These are phyloP conservation scores for Emydomyces testavorans DNA, from an alignment of 2,329 filamentous ascomycete genomes.

Conservation along the genomic window DNA sequence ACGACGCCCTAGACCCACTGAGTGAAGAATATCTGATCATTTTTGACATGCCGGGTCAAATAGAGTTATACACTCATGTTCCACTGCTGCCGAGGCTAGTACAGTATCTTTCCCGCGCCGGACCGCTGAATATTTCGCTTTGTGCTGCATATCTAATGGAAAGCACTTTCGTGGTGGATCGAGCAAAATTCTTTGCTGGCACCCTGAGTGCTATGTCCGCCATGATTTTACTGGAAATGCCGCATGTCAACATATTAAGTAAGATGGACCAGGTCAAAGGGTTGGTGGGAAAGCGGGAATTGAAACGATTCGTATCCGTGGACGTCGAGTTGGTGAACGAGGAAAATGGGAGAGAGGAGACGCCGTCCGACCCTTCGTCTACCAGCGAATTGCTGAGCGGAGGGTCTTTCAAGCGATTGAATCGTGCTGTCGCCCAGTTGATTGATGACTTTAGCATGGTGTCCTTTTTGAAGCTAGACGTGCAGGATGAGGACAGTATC, in stretches of 20 bases:
- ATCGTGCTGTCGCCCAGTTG: slow-evolving; percentile 74
- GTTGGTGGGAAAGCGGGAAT: slow-evolving; percentile 71
- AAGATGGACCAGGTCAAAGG: slow-evolving; percentile 97
- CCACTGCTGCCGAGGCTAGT: slow-evolving; percentile 79
- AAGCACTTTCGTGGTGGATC: slow-evolving; percentile 88
- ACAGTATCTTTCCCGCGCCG: slow-evolving; percentile 65
- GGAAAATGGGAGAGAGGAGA: slow-evolving; percentile 39
- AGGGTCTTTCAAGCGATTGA: slow-evolving; percentile 67
- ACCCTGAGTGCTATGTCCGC: slow-evolving; percentile 95
- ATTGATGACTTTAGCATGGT: slow-evolving; percentile 99
- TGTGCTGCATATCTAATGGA: slow-evolving; percentile 93
- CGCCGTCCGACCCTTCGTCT: slow-evolving; percentile 52
- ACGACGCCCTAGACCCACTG: slow-evolving; percentile 68
- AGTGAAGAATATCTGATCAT: slow-evolving; percentile 96
- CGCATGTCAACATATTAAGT: slow-evolving; percentile 88
- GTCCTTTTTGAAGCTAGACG: slow-evolving; percentile 80
- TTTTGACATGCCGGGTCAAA: slow-evolving; percentile 97
- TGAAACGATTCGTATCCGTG: slow-evolving; percentile 82
- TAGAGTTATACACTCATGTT: slow-evolving; percentile 95
- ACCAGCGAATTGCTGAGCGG: slow-evolving; percentile 66
- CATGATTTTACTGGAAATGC: slow-evolving; percentile 97
- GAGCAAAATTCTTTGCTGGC: slow-evolving; percentile 93
- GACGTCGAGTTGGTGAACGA: slow-evolving; percentile 59
- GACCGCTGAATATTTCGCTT: slow-evolving; percentile 75
- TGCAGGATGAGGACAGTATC: slow-evolving; percentile 84